phyloP scores from a whole-genome alignment of 495 filamentous ascomycete genomes.

The Cladorrhinum samala region DNA sequence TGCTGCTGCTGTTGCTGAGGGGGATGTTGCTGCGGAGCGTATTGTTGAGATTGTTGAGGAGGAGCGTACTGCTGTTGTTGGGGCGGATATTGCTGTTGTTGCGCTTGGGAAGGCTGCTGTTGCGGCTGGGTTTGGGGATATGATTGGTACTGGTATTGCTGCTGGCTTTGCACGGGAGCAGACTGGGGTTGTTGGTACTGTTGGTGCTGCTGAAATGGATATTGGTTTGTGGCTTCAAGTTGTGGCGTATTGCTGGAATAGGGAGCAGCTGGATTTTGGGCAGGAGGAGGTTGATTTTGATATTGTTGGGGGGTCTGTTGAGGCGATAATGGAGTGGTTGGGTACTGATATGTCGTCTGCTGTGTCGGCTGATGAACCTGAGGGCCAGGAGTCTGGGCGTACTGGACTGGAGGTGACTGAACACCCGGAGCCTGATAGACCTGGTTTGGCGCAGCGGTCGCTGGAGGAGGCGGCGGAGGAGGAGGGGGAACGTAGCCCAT shows the following conservation, averaged over 20 bases:
- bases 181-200: neutral
- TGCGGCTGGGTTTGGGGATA: neutral
- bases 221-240: neutral
- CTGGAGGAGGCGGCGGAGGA: neutral
- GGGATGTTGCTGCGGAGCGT: too few species aligned
- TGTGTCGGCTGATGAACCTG: neutral
- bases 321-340: neutral
- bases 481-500: too few species aligned
- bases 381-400: too few species aligned
- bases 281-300: neutral
- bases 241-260: neutral
- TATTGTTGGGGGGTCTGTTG: neutral
- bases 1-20: too few species aligned
- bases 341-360: neutral
- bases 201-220: neutral
- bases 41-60: neutral
- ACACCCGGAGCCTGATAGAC: neutral
- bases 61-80: neutral
- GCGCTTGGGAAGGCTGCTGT: neutral
- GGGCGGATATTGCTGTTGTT: neutral
- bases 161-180: neutral
- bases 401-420: neutral
- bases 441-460: neutral
- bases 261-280: neutral
- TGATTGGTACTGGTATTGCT: neutral